A percentile compares a stretch with the other conserved stretches of the same genome.
These are phyloP conservation scores for Antitrichia curtipendula DNA, from an alignment of 225 moss, liverwort and hornwort species.

Conservation along the genomic window DNA sequence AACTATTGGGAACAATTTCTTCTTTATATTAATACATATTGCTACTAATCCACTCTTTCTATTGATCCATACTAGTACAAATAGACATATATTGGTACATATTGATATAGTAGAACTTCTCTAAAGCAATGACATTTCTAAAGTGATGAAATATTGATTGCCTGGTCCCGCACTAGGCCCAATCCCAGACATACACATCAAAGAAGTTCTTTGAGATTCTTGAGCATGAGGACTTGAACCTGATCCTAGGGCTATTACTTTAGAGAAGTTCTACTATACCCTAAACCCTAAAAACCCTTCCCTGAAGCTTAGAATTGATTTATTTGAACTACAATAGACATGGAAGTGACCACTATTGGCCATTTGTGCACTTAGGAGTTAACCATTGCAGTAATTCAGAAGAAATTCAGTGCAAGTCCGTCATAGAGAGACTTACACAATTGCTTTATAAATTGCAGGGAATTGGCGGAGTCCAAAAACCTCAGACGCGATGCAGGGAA, in stretches of 20 bases:
- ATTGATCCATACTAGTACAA: background rate
- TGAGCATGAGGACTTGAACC: no score
- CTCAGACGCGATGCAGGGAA: constrained; percentile 65
- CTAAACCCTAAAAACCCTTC: background rate
- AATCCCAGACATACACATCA: no score
- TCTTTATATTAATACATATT: background rate
- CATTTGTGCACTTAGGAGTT: background rate
- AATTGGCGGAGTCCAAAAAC: constrained; percentile 78
- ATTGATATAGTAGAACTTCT: no score
- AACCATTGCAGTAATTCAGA: background rate
- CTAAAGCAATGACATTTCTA: no score
- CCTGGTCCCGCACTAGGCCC: no score
- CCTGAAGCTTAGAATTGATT: background rate
- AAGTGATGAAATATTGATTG: no score
- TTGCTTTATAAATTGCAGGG: constrained; percentile 70
- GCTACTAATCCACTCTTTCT: background rate
- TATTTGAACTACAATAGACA: background rate
- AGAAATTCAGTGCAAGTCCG: background rate
- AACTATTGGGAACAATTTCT: background rate
- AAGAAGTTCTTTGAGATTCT: no score
- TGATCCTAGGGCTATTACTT: no score
- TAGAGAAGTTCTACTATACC: no score
- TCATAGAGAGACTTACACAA: constrained; percentile 35
- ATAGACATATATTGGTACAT: background rate
- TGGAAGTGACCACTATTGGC: background rate